Evolutionary conservation across 2,329 filamentous ascomycete species (phyloP).

Genomic region (Colletotrichum cordylinicola): DNA sequence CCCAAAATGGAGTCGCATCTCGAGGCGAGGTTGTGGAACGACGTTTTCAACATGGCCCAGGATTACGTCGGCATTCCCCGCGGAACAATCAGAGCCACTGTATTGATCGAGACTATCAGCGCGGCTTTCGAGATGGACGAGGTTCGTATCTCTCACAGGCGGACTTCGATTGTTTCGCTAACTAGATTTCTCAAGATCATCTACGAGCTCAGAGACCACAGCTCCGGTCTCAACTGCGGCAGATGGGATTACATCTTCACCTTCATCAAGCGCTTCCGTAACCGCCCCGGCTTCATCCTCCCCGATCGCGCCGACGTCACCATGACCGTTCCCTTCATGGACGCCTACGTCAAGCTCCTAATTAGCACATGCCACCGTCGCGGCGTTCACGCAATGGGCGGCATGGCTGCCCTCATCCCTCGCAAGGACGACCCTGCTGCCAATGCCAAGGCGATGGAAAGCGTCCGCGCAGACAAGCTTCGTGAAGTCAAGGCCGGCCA

Average conservation of each 20-base stretch:
- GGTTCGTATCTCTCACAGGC: background rate
- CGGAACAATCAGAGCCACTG: conserved; percentile 85
- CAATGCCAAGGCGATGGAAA: conserved; percentile 87
- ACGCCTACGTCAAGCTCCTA: conserved; percentile 83
- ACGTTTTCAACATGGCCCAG: conserved; percentile 87
- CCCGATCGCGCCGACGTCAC: conserved; percentile 86
- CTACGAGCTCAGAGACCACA: conserved; percentile 90
- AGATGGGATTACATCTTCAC: conserved; percentile 97
- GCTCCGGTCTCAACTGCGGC: conserved; percentile 87
- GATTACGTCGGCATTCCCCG: conserved; percentile 82
- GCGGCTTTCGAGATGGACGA: conserved; percentile 96
- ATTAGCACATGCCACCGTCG: conserved; percentile 92
- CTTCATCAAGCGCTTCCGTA: conserved; percentile 93
- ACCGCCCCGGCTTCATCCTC: conserved; percentile 84
- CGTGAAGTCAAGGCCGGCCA: conserved; percentile 87
- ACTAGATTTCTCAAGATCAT: conserved; percentile 64
- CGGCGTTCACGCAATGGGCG: conserved; percentile 90
- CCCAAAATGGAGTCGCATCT: conserved; percentile 93
- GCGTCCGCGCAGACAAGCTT: conserved; percentile 85
- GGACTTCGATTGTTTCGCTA: background rate
- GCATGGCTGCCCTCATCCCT: conserved; percentile 92
- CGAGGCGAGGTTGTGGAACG: conserved; percentile 90
- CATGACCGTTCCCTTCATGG: conserved; percentile 94
- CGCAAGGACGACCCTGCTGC: conserved; percentile 86
- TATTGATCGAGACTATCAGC: conserved; percentile 89